Conservation (phyloP, 306 rosid genomes). For the Pterocarpus santalinus region DNA sequence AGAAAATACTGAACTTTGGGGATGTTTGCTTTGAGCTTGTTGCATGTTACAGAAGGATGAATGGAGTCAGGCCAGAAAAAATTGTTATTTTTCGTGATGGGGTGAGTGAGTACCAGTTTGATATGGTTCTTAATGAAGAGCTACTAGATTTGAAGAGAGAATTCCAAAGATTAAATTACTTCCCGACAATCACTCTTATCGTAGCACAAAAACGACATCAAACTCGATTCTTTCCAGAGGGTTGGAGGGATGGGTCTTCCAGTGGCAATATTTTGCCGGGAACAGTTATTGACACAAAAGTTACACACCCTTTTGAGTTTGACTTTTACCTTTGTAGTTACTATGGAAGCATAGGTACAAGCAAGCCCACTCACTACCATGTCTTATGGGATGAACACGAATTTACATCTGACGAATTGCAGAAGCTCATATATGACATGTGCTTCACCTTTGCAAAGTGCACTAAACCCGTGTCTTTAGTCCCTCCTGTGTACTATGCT, state of each 20-base stretch:
- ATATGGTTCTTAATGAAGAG: slow-evolving; percentile 90
- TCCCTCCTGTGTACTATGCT: slow-evolving; percentile 87
- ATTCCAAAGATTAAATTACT: slow-evolving; percentile 47
- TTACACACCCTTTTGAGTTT: slow-evolving; percentile 77
- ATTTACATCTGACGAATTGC: slow-evolving; percentile 73
- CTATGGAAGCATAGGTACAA: slow-evolving; percentile 78
- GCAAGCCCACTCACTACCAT: slow-evolving; percentile 88
- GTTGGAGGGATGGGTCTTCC: slow-evolving; percentile 53
- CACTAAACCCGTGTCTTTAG: slow-evolving; percentile 84
- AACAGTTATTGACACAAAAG: slow-evolving; percentile 75
- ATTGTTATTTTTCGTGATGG: slow-evolving; percentile 82
- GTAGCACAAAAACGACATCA: slow-evolving; percentile 85
- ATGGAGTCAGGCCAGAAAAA: slow-evolving; percentile 61
- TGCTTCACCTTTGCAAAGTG: slow-evolving; percentile 88
- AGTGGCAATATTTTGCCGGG: slow-evolving; percentile 68
- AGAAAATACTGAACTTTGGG: slow-evolving; percentile 69
- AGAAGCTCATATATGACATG: slow-evolving; percentile 74
- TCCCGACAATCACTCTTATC: slow-evolving; percentile 71
- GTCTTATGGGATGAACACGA: slow-evolving; percentile 82
- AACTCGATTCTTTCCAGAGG: slow-evolving; percentile 70
- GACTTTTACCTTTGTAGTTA: slow-evolving; percentile 85
- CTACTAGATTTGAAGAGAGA: slow-evolving; percentile 61
- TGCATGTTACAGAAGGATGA: slow-evolving; percentile 53
- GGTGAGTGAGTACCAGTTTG: slow-evolving; percentile 81
- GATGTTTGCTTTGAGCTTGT: slow-evolving; percentile 74